Base-by-base conservation (phyloP, 1,284 basidiomycete species). In the Gymnopus androsaceus region DNA sequence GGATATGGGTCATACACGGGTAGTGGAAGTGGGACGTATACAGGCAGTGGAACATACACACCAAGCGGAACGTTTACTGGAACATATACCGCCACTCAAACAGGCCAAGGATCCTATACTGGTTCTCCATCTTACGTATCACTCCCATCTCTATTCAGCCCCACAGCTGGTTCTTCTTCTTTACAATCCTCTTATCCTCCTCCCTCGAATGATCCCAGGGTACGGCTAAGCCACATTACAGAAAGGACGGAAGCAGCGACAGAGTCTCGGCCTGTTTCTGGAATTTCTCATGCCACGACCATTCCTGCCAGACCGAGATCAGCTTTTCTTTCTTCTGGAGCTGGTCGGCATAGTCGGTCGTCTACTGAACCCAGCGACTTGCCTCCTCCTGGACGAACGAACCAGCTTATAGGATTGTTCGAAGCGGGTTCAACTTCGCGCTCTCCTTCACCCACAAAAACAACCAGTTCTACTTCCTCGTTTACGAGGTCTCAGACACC, bases 331-430 rank as follows among this genome's bases (percentile, higher is more conserved):
- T 61, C 64, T 11, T 28, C 58, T 27, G 58, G 60, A 17, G 62
- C 70, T 17, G 66, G 45, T 3, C 63, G 71, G 9, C 76, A 80
- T 60, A 73, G 73, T 11, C 73, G 78, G 41, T 59, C 74, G 14
- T 70, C 76, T 1, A 78, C 76, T 3, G 78, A 80, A 44, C 74
- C 77, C 54, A 70, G 66, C 37, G 75, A 70, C 51, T 73, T 80
- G 17, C 83, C 83, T 19, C 75, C 72, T 40, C 83, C 81, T 6
- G 81, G 82, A 31, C 80, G 86, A 15, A 79, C 87, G 0, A 86
- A 80, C 14, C 83, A 88, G 56, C 76, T 91, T 40, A 87, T 88
- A 41, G 87, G 89, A 0, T 82, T 86, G 40, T 92, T 90, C 58
- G 90, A 92, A 63, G 79, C 85, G 42, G 73, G 68, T 40, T 70